These are phyloP conservation scores for Monilinia aucupariae DNA, from an alignment of 2,329 filamentous ascomycete genomes.

Conservation along the genomic window DNA sequence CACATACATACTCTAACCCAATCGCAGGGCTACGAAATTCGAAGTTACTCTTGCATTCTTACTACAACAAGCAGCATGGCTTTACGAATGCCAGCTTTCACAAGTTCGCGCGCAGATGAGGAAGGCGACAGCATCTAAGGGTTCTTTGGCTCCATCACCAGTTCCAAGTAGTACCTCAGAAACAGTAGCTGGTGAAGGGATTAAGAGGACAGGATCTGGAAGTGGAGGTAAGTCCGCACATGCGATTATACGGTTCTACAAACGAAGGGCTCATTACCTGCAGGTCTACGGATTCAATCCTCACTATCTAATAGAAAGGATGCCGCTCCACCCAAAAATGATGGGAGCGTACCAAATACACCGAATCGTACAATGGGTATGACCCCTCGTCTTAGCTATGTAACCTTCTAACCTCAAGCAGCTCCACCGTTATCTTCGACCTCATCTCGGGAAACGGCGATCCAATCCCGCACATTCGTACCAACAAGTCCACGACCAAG, in stretches of 20 bases:
- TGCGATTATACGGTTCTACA: conserved; percentile 21
- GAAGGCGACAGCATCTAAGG: conserved; percentile 57
- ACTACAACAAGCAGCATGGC: conserved; percentile 86
- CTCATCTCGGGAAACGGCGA: conserved; percentile 32
- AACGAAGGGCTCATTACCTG: neutral
- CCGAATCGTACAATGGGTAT: conserved; percentile 27
- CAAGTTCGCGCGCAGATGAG: conserved; percentile 88
- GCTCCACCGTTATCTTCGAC: conserved; percentile 34
- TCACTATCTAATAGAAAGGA: conserved; percentile 32
- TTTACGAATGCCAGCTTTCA: conserved; percentile 84
- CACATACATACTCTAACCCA: conserved; percentile 2
- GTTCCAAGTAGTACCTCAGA: conserved; percentile 46
- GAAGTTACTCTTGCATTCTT: conserved; percentile 84
- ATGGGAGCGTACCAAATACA: conserved; percentile 25
- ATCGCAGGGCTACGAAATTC: conserved; percentile 62
- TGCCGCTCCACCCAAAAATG: conserved; percentile 26
- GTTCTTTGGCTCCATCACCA: conserved; percentile 53
- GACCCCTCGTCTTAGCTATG: neutral
- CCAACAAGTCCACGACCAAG: conserved; percentile 29
- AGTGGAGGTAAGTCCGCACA: conserved; percentile 33
- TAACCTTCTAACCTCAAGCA: conserved; percentile 20
- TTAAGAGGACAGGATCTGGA: conserved; percentile 48
- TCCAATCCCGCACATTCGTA: conserved; percentile 29
- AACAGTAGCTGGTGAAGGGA: conserved; percentile 40
- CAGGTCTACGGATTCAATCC: conserved; percentile 32